These are phyloP conservation scores for Guyanaporus albipodus DNA, from an alignment of 768 basidiomycete genomes.

Conservation along the genomic window DNA sequence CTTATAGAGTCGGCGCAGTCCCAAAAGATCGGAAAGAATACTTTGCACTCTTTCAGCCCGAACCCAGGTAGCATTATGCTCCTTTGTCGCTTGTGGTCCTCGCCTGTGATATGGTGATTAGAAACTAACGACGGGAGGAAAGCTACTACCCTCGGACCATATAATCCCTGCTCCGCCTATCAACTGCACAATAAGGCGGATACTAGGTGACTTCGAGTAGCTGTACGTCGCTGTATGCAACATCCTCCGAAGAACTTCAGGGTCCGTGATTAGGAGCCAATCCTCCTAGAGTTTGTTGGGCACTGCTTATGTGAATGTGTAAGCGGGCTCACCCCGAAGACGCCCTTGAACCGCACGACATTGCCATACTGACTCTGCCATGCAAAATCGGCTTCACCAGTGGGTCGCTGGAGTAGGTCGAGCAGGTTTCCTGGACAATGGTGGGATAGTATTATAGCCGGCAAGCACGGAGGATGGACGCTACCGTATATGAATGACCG, in stretches of 20 bases:
- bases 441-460: constrained; percentile 17
- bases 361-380: constrained; percentile 30
- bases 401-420: constrained; percentile 23
- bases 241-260: constrained; percentile 40
- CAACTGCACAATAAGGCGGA: constrained; percentile 8
- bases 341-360: constrained; percentile 21
- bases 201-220: constrained; percentile 34
- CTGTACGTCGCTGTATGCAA: constrained; percentile 40
- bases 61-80: constrained; percentile 55
- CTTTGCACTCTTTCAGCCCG: constrained; percentile 44
- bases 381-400: constrained; percentile 26
- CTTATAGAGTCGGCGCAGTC: constrained; percentile 26
- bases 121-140: constrained; percentile 3
- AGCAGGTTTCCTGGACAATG: constrained; percentile 20
- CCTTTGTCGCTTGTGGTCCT: constrained; percentile 48
- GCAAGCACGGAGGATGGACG: neutral
- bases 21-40: constrained; percentile 47
- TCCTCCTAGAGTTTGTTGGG: constrained; percentile 36
- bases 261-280: constrained; percentile 42
- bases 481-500: constrained; percentile 15
- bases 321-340: constrained; percentile 17
- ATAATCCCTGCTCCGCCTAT: constrained; percentile 32
- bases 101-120: constrained; percentile 16
- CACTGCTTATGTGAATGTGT: neutral
- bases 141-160: constrained; percentile 38